Evolutionary conservation across 2,329 filamentous ascomycete genomes (phyloP).

Genomic region (Epichloe typhina): DNA sequence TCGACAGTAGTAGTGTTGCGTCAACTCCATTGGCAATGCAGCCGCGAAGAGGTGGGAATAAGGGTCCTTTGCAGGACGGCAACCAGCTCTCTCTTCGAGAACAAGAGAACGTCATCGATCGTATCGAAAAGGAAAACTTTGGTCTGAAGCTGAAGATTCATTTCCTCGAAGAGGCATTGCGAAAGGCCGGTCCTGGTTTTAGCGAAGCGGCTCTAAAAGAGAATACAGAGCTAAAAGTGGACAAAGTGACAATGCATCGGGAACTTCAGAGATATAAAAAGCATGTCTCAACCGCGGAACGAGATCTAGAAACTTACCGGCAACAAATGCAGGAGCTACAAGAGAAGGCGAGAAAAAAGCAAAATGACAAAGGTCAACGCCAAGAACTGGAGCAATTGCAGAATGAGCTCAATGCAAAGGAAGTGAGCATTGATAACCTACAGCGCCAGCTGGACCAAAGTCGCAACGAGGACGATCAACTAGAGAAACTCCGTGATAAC

Average conservation of each 20-base stretch:
- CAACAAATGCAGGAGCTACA: slow-evolving; percentile 72
- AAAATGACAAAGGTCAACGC: slow-evolving; percentile 57
- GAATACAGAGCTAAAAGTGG: slow-evolving; percentile 91
- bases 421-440: slow-evolving; percentile 47
- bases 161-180: slow-evolving; percentile 82
- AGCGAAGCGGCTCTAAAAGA: slow-evolving; percentile 82
- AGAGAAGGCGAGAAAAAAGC: slow-evolving; percentile 63
- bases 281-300: slow-evolving; percentile 67
- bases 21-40: slow-evolving; percentile 70
- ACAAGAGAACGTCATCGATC: slow-evolving; percentile 89
- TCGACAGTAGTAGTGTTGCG: slow-evolving; percentile 65
- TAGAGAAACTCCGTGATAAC: slow-evolving; percentile 58
- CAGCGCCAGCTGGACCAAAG: slow-evolving; percentile 44
- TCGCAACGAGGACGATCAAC: slow-evolving; percentile 41
- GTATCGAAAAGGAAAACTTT: slow-evolving; percentile 97
- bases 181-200: slow-evolving; percentile 78
- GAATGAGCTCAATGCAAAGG: slow-evolving; percentile 41
- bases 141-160: slow-evolving; percentile 94
- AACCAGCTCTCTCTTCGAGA: slow-evolving; percentile 87
- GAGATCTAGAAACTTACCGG: slow-evolving; percentile 72
- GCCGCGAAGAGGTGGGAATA: slow-evolving; percentile 47
- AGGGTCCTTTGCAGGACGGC: slow-evolving; percentile 64
- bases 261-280: slow-evolving; percentile 89
- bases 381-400: slow-evolving; percentile 46
- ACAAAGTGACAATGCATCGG: slow-evolving; percentile 77